Conservation (phyloP, 2,329 filamentous ascomycete species). For the Fusarium sp. region DNA sequence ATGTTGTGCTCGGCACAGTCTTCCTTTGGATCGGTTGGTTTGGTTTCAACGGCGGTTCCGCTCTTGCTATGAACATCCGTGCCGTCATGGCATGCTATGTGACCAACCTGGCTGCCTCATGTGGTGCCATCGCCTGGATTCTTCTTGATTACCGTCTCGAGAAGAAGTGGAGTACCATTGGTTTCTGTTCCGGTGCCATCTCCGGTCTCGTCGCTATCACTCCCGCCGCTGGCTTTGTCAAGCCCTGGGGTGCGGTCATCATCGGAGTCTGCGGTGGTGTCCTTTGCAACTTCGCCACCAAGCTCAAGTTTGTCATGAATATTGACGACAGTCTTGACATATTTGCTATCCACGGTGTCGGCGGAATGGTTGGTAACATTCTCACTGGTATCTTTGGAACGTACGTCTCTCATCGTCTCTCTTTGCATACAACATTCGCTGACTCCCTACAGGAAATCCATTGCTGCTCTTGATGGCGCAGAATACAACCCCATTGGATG, state of each 20-base stretch:
- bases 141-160: slow-evolving; percentile 91
- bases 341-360: slow-evolving; percentile 89
- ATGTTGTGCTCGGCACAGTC: slow-evolving; percentile 78
- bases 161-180: slow-evolving; percentile 92
- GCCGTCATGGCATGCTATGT: slow-evolving; percentile 90
- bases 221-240: slow-evolving; percentile 83
- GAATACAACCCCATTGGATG: slow-evolving; percentile 71
- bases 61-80: slow-evolving; percentile 83
- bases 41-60: slow-evolving; percentile 92
- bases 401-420: slow-evolving; percentile 55
- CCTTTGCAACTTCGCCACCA: slow-evolving; percentile 86
- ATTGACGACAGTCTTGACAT: slow-evolving; percentile 92
- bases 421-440: slow-evolving; percentile 15
- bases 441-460: slow-evolving; percentile 66
- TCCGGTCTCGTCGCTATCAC: slow-evolving; percentile 90
- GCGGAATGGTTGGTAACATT: slow-evolving; percentile 83
- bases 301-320: slow-evolving; percentile 78
- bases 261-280: slow-evolving; percentile 71
- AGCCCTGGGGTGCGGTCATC: slow-evolving; percentile 69
- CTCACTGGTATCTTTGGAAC: slow-evolving; percentile 82
- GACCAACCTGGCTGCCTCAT: slow-evolving; percentile 86
- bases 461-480: slow-evolving; percentile 78
- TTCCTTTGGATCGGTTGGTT: slow-evolving; percentile 96
- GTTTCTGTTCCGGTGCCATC: slow-evolving; percentile 91
- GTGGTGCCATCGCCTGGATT: slow-evolving; percentile 86